Evolutionary conservation across 768 basidiomycete genomes (phyloP).

Genomic region (Russula sp.): DNA sequence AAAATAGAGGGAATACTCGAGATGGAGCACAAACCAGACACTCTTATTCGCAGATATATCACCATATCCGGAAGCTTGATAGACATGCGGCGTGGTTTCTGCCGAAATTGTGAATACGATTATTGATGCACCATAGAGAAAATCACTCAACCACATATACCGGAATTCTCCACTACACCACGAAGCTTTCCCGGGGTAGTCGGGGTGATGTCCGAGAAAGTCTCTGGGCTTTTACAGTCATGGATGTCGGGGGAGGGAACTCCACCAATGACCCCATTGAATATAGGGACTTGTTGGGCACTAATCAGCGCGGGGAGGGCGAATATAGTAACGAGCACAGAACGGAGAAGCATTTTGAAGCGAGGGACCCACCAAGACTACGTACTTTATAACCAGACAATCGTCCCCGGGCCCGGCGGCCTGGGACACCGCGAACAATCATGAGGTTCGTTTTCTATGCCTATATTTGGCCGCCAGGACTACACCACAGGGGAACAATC

Average conservation of each 20-base stretch:
- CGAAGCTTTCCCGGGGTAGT: constrained; percentile 49
- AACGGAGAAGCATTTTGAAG: no score
- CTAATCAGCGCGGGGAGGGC: constrained; percentile 11
- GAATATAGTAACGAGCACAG: no score
- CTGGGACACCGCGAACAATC: no score
- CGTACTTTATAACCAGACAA: no score
- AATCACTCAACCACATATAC: constrained; percentile 49
- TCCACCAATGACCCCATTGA: constrained; percentile 42
- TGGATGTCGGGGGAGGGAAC: constrained; percentile 28
- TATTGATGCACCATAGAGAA: neutral
- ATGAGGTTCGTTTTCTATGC: no score
- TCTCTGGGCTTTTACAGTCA: neutral
- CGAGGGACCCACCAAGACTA: no score
- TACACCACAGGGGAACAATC: no score
- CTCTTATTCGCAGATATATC: constrained; percentile 54
- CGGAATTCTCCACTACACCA: constrained; percentile 53
- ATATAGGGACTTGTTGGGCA: constrained; percentile 44
- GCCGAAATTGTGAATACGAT: neutral
- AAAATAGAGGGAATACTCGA: neutral
- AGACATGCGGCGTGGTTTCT: constrained; percentile 55
- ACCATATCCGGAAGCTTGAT: constrained; percentile 58
- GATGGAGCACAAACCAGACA: constrained; percentile 44
- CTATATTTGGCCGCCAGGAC: no score
- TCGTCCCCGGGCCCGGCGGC: no score
- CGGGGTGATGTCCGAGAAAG: constrained; percentile 7